Evolutionary conservation across 2,329 filamentous ascomycete genomes (phyloP).

Genomic region (Simplicillium aogashimaense): DNA sequence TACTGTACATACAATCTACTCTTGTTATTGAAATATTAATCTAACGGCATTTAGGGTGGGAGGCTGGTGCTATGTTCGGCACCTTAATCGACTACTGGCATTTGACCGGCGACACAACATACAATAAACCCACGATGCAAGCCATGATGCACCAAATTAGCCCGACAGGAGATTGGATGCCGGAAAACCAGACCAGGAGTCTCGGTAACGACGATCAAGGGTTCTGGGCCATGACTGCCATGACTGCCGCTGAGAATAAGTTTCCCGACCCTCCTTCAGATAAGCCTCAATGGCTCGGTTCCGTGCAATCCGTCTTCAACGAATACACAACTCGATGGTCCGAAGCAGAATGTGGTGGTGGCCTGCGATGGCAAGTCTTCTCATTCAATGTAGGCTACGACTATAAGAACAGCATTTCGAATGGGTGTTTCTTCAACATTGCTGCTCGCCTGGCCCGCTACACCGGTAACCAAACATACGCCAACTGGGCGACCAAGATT

Average conservation of each 20-base stretch:
- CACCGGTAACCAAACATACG: conserved; percentile 71
- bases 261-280: conserved; percentile 52
- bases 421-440: conserved; percentile 61
- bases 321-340: conserved; percentile 67
- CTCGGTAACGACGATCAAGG: conserved; percentile 59
- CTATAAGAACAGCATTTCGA: conserved; percentile 61
- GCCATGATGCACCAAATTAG: conserved; percentile 47
- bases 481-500: conserved; percentile 61
- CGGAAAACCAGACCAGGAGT: conserved; percentile 41
- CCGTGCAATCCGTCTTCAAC: conserved; percentile 74
- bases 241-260: conserved; percentile 61
- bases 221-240: conserved; percentile 66
- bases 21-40: conserved; percentile 7
- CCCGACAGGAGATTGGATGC: conserved; percentile 47
- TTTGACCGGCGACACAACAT: conserved; percentile 49
- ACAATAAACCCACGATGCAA: conserved; percentile 45
- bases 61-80: conserved; percentile 55
- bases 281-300: conserved; percentile 62
- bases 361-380: conserved; percentile 80
- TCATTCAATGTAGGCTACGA: conserved; percentile 62
- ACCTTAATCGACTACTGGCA: conserved; percentile 57
- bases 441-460: conserved; percentile 65
- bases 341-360: conserved; percentile 52
- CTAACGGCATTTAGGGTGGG: conserved; percentile 35
- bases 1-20: conserved; percentile 45